These are phyloP conservation scores for Colletotrichum sp. DNA, from an alignment of 2,329 filamentous ascomycete species.

Conservation along the genomic window DNA sequence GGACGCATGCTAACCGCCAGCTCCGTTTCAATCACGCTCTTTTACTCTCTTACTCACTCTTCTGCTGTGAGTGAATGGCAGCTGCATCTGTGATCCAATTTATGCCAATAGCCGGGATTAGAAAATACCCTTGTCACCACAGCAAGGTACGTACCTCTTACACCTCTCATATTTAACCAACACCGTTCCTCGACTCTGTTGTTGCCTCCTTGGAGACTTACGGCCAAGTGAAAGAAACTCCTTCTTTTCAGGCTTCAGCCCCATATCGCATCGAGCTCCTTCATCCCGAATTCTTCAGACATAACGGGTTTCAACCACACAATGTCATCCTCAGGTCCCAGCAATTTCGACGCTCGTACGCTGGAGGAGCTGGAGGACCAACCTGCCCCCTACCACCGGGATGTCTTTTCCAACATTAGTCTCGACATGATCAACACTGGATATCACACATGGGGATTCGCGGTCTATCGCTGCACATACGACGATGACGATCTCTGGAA, in stretches of 20 bases:
- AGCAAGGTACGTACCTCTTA: background rate
- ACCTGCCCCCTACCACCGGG: background rate
- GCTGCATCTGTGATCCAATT: background rate
- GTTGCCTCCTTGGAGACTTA: no score
- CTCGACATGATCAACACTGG: background rate
- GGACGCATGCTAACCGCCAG: background rate
- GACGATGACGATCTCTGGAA: constrained; percentile 15
- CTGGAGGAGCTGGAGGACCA: background rate
- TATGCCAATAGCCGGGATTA: background rate
- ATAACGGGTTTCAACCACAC: no score
- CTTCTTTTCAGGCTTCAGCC: no score
- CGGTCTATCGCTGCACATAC: constrained; percentile 23
- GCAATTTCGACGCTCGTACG: background rate
- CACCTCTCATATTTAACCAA: background rate
- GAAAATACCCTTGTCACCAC: background rate
- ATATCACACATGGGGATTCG: constrained; percentile 21
- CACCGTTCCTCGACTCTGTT: background rate
- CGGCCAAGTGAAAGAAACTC: no score
- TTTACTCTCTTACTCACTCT: background rate
- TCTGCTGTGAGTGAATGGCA: background rate
- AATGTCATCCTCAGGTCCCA: background rate
- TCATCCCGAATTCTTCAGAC: no score
- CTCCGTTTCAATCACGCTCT: background rate
- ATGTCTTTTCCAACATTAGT: background rate
- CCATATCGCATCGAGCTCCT: no score